Conservation (phyloP, 768 basidiomycete species). For the Gymnopilus junonius region DNA sequence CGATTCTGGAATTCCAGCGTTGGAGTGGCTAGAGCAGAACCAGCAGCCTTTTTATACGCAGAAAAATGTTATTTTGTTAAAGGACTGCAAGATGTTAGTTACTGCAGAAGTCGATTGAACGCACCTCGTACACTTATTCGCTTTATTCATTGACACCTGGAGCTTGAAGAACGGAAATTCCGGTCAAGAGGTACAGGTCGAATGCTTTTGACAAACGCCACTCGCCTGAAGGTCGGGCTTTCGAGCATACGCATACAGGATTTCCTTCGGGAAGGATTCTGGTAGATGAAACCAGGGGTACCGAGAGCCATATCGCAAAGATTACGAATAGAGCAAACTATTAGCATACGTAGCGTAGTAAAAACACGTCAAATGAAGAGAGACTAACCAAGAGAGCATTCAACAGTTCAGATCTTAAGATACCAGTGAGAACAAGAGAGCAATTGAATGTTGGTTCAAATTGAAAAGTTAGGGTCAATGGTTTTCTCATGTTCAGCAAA, state of each 20-base stretch:
- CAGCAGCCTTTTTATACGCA: neutral
- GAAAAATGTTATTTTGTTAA: neutral
- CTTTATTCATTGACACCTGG: neutral
- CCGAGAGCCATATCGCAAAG: neutral
- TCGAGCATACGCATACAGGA: neutral
- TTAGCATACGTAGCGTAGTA: neutral
- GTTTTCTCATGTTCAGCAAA: no score
- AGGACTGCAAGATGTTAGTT: no score
- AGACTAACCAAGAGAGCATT: neutral
- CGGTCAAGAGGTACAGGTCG: neutral
- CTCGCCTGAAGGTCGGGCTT: no score
- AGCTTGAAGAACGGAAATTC: neutral
- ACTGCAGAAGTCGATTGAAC: no score
- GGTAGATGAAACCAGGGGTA: neutral
- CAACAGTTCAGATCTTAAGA: no score
- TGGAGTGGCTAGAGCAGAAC: neutral
- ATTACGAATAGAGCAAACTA: neutral
- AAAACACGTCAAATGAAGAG: neutral
- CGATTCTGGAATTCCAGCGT: neutral
- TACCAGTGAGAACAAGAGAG: no score
- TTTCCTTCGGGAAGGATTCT: neutral
- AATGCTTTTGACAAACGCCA: neutral
- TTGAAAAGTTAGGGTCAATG: no score
- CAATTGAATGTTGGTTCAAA: no score
- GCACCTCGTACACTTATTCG: neutral